These are phyloP conservation scores for Fraxinus greggii DNA, from an alignment of 305 asterid species.

Conservation along the genomic window DNA sequence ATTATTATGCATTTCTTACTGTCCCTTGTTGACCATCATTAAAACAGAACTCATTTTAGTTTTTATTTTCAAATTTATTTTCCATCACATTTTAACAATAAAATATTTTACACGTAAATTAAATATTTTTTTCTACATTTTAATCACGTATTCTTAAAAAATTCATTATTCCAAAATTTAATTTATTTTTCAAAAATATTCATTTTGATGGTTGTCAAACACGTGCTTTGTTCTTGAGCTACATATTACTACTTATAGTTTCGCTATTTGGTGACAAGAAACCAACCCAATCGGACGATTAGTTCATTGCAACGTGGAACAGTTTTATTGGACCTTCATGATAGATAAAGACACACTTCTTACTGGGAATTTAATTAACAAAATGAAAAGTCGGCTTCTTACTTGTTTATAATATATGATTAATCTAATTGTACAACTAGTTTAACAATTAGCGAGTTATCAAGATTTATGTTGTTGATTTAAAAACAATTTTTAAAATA, in stretches of 20 bases:
- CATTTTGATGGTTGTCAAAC: not conserved
- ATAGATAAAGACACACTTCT: not conserved
- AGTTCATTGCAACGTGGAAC: conserved; percentile 16
- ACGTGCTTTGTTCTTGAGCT: conserved; percentile 34
- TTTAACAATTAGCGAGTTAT: too few relatives aligned
- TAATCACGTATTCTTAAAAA: not conserved
- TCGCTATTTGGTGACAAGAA: conserved; percentile 20
- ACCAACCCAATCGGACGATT: not conserved
- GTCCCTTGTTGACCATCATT: too few relatives aligned
- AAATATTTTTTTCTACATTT: not conserved
- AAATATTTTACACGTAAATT: not conserved
- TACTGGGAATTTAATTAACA: not conserved
- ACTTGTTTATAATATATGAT: conserved; percentile 12
- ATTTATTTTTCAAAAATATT: too few relatives aligned
- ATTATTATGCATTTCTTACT: conserved; percentile 32
- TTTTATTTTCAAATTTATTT: not conserved
- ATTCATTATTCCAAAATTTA: not conserved
- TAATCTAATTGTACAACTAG: too few relatives aligned
- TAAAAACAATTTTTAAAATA: too few relatives aligned
- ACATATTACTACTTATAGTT: conserved; percentile 18
- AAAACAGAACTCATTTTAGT: too few relatives aligned
- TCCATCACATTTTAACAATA: not conserved
- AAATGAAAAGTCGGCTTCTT: conserved; percentile 25
- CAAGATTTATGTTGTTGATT: too few relatives aligned
- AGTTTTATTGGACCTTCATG: conserved; percentile 22